Evolutionary conservation across 2,329 filamentous ascomycete species (phyloP).

Genomic region (Phyllosticta citriasiana): DNA sequence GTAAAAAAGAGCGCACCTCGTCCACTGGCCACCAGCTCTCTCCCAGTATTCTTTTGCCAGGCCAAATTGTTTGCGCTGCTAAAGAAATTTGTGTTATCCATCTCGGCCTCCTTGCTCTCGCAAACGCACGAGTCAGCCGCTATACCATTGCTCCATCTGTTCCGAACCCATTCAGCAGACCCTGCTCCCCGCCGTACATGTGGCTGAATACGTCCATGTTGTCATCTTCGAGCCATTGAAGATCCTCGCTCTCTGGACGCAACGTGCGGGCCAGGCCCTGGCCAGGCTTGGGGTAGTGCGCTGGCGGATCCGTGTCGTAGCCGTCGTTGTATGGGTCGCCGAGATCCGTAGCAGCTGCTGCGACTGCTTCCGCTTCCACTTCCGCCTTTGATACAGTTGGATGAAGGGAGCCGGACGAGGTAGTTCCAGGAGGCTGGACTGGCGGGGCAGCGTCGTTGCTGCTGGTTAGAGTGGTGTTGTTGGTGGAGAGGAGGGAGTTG

Average conservation of each 20-base stretch:
- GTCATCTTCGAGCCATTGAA: slow-evolving; percentile 54
- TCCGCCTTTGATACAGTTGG: slow-evolving; percentile 3
- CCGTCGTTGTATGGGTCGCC: slow-evolving; percentile 29
- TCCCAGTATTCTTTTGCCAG: background rate
- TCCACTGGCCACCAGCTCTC: background rate
- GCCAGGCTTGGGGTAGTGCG: slow-evolving; percentile 53
- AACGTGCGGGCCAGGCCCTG: slow-evolving; percentile 46
- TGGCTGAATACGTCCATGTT: slow-evolving; percentile 50
- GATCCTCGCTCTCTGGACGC: slow-evolving; percentile 47
- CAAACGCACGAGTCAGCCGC: background rate
- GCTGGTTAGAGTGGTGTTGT: background rate
- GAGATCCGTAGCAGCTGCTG: background rate
- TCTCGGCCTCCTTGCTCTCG: background rate
- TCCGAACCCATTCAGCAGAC: slow-evolving; percentile 12
- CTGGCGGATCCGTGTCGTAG: slow-evolving; percentile 42
- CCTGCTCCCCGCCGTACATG: slow-evolving; percentile 7
- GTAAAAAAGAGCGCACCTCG: background rate
- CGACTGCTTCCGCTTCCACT: slow-evolving; percentile 11
- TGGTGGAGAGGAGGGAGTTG: background rate
- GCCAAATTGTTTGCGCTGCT: background rate
- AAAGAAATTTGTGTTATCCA: background rate
- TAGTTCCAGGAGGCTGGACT: slow-evolving; percentile 12
- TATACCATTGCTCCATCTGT: slow-evolving; percentile 8
- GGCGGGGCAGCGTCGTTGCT: slow-evolving; percentile 1
- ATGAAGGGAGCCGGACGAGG: slow-evolving; percentile 8